phyloP scores from a whole-genome alignment of 768 basidiomycete species.

The Polyporus arcularius region DNA sequence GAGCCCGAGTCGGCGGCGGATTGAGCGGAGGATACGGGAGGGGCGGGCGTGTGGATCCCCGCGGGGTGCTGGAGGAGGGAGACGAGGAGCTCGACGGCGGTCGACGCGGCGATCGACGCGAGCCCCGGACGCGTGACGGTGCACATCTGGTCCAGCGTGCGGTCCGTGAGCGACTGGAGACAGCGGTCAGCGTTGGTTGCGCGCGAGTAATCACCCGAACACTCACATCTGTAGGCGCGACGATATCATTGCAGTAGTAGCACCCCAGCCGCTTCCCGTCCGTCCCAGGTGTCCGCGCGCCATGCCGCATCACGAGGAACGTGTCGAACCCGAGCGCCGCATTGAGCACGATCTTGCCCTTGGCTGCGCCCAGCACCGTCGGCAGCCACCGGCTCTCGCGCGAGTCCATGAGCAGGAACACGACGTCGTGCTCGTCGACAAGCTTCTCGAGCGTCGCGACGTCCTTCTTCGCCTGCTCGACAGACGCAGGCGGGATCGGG shows the following conservation, averaged over 20 bases:
- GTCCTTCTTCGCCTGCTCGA: conserved; percentile 63
- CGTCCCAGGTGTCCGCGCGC: conserved; percentile 50
- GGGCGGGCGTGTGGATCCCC: conserved; percentile 73
- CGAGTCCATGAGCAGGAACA: conserved; percentile 98
- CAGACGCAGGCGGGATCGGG: conserved; percentile 65
- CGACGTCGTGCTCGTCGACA: conserved; percentile 82
- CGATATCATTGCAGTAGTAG: conserved; percentile 98
- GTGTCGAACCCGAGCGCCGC: conserved; percentile 95
- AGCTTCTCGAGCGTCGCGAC: conserved; percentile 74
- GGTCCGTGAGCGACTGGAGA: conserved; percentile 69
- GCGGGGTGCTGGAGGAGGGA: conserved; percentile 88
- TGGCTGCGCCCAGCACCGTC: conserved; percentile 80
- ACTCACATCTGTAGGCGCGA: conserved; percentile 80
- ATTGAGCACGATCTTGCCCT: conserved; percentile 93
- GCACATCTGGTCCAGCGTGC: conserved; percentile 98
- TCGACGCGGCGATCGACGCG: conserved; percentile 88
- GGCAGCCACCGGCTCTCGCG: conserved; percentile 96
- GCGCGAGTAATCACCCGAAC: background rate
- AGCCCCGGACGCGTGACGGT: conserved; percentile 96
- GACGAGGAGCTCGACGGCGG: conserved; percentile 89
- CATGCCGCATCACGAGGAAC: conserved; percentile 96
- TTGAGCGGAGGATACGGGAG: conserved; percentile 42
- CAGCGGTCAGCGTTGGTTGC: background rate
- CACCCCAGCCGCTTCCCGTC: conserved; percentile 68
- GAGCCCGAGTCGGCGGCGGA: conserved; percentile 22